Conservation (phyloP, 345 rosid species). For the Citrus unshiu region DNA sequence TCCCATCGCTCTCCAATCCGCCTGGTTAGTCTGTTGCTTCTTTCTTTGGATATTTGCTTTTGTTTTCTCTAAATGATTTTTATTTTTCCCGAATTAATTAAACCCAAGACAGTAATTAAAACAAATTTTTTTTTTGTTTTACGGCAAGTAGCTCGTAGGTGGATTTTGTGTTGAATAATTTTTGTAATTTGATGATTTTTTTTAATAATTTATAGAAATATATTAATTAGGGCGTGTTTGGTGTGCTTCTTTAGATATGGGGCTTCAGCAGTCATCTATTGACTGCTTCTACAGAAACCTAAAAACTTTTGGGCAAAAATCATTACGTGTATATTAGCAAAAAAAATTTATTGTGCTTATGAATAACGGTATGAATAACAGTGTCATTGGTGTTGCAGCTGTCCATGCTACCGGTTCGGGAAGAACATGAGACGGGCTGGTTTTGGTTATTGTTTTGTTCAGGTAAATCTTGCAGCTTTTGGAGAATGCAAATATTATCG, state of each 20-base stretch:
- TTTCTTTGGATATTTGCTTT: background rate
- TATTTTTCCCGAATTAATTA: background rate
- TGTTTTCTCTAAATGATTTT: background rate
- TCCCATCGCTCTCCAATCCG: constrained; percentile 69
- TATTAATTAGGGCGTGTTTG: background rate
- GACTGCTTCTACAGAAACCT: background rate
- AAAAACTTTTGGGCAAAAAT: background rate
- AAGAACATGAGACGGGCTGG: constrained; percentile 86
- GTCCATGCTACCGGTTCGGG: constrained; percentile 92
- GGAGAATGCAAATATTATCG: background rate
- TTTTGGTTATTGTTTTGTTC: constrained; percentile 77
- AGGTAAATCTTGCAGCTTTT: constrained; percentile 35
- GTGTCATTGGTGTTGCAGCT: constrained; percentile 46
- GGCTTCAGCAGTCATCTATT: background rate
- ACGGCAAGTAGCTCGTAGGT: background rate
- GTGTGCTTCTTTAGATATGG: background rate
- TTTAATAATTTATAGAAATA: background rate
- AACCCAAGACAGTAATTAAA: too few species aligned
- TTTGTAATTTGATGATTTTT: background rate
- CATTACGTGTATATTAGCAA: background rate
- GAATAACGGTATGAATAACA: constrained; percentile 17
- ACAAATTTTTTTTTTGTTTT: too few species aligned
- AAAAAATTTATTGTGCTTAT: background rate
- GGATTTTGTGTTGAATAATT: background rate
- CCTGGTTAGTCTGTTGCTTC: constrained; percentile 44